Base-by-base conservation (phyloP, 2,329 filamentous ascomycete genomes). In the Trichothecium sympodiale region DNA sequence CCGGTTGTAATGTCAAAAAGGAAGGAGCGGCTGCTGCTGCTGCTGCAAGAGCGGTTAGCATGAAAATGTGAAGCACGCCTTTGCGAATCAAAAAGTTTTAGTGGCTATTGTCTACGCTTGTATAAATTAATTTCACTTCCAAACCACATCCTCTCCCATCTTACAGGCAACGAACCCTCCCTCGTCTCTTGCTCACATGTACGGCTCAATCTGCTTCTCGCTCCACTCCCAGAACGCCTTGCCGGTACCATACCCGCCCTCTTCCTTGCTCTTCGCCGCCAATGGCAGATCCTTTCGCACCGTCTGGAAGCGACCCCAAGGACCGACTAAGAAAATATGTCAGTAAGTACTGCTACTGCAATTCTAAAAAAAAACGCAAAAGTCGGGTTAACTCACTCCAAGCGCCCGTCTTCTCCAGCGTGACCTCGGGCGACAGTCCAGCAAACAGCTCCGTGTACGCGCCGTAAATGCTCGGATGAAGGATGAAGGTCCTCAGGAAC, bases 371-470 rank as follows among this genome's bases (percentile, higher is more conserved):
- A 26, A 17, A 26, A 7, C 20, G 20, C 6, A 25, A 25, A 25
- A 6, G 12, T 10, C 13, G 26, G 8, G 27, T 20, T 17, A 18
- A 33, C 44, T 32, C 42, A 50, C 51, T 42, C 51, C 54, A 60
- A 5, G 39, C 40, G 7, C 58, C 56, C 2, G 50, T 49, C 16
- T 58, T 55, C 25, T 60, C 59, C 2, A 53, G 31, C 2, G 57
- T 64, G 8, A 69, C 52, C 0, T 67, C 59, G 0, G 56, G 53
- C 0, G 63, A 60, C 31, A 67, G 49, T 0, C 56, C 65, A 5
- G 65, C 61, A 40, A 59, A 72, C 2, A 71, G 48, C 45, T 67
- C 59, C 0, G 67, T 69, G 40, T 67, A 69, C 0, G 65, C 65
- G 3, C 66, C 67, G 27, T 58, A 44, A n/a, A 56, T 43, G 3